Conservation (phyloP, 1,139 yeast genomes). For the Pichia sp. region DNA sequence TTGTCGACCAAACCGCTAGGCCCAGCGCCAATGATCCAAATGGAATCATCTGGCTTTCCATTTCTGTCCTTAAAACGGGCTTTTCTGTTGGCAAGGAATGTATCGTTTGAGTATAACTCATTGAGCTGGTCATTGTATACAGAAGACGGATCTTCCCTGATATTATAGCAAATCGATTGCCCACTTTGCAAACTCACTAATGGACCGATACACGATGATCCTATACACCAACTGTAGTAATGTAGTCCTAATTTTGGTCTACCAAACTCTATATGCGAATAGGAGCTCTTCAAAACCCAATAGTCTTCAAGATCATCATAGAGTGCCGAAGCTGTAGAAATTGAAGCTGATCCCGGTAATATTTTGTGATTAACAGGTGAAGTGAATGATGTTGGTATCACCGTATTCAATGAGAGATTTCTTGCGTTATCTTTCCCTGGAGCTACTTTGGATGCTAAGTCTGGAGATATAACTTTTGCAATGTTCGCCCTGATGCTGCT, state of each 20-base stretch:
- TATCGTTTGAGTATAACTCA: conserved; percentile 32
- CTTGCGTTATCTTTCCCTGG: neutral
- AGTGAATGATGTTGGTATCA: neutral
- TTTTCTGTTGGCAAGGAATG: conserved; percentile 26
- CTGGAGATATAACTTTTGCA: neutral
- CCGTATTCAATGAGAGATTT: neutral
- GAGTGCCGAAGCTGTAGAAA: conserved; percentile 24
- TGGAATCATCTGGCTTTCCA: conserved; percentile 41
- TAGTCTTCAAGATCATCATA: conserved; percentile 32
- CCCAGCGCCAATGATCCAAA: conserved; percentile 90
- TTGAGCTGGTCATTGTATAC: conserved; percentile 31
- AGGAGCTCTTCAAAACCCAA: conserved; percentile 31
- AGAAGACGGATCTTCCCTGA: conserved; percentile 21
- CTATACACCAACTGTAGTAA: conserved; percentile 50
- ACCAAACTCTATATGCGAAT: conserved; percentile 37
- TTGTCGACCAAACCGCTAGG: conserved; percentile 73
- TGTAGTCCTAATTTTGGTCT: conserved; percentile 45
- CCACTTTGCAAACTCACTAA: conserved; percentile 30
- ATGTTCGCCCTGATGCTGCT: neutral
- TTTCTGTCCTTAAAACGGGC: conserved; percentile 26
- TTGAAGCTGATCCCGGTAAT: conserved; percentile 1
- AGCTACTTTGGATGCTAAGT: neutral
- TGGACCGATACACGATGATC: conserved; percentile 45
- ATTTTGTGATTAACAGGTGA: conserved; percentile 5
- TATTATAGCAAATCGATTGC: conserved; percentile 32